Percentiles rank a stretch among this genome's conserved stretches.
Conservation (phyloP, 768 basidiomycete species). For the Tephrocybe rancida region DNA sequence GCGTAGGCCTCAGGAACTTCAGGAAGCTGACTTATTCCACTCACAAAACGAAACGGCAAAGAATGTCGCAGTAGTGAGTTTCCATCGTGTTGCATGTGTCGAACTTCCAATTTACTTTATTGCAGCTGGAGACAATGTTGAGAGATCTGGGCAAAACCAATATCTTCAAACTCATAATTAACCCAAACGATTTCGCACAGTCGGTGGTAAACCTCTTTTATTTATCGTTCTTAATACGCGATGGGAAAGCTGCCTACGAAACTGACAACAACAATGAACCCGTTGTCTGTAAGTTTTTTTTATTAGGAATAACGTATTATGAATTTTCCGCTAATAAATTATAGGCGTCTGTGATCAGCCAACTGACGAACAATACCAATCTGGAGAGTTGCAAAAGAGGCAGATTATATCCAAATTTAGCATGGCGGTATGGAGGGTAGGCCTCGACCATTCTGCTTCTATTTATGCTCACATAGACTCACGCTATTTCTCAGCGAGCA, state of each 20-base stretch:
- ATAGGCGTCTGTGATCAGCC: conserved; percentile 70
- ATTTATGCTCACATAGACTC: no score
- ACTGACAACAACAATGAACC: conserved; percentile 70
- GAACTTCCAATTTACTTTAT: neutral
- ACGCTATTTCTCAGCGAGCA: conserved; percentile 58
- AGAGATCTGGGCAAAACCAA: conserved; percentile 57
- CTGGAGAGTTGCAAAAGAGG: conserved; percentile 64
- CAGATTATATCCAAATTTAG: conserved; percentile 94
- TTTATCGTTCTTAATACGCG: conserved; percentile 88
- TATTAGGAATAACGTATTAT: no score
- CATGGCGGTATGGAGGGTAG: conserved; percentile 85
- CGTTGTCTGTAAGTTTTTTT: conserved; percentile 68
- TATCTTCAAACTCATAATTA: conserved; percentile 85
- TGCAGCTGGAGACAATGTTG: conserved; percentile 66
- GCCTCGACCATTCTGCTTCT: no score
- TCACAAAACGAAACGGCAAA: conserved; percentile 90
- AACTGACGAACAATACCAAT: conserved; percentile 62
- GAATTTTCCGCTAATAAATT: no score
- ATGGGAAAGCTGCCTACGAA: conserved; percentile 79
- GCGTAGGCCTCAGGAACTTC: conserved; percentile 76
- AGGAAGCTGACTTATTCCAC: conserved; percentile 78
- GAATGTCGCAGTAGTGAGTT: conserved; percentile 72
- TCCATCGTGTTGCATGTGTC: neutral
- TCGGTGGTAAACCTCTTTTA: conserved; percentile 98
- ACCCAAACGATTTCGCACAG: conserved; percentile 89